Evolutionary conservation across 352 stramenopile genomes (phyloP), one percentile per base, ranked within the genome.

Genomic region (Phytophthora sojae): DNA sequence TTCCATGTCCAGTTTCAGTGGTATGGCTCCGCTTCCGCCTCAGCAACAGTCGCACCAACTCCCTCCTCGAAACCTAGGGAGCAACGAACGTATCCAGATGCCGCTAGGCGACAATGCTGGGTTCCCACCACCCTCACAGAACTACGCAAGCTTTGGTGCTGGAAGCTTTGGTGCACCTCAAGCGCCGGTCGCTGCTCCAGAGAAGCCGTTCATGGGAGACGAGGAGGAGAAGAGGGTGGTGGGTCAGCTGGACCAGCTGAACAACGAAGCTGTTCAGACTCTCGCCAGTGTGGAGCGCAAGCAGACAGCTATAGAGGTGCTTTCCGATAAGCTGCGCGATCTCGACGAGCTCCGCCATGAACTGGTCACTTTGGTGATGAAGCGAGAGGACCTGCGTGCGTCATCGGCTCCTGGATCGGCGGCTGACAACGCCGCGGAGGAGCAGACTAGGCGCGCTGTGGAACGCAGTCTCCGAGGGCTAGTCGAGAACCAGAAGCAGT

Each of bases 271-370:
- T 53, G 56, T 76, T 12, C 61, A 85, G 14, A 53, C 73, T 32
- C 57, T 95, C 15, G 56, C 76, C 15, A 59, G 64, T 61, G 73
- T 93, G n/a, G 81, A 92, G 62, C 73, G 73, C 59, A 93, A 92
- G 50, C 88, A 94, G 74, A 73, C 70, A 14, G 61, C 80, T 6
- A 83, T 95, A 42, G 85, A 92, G 64, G 66, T 77, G 32, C 70
- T 95, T 32, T 80, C 81, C 1, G 77, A 90, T 26, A 91, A 91
- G 47, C 55, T 95, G 35, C 82, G 79, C 17, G 83, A 91, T 64
- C 67, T 95, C 19, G 86, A 95, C 57, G 86, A 93, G 63, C 65
- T 94, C 29, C 88, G 88, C 23, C 78, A 89, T 29, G 84, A 95
- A 58, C 69, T 95, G 5, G 81, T 95, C 29, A 71, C 76, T 55